Conservation (phyloP, 306 rosid genomes). For the Mimosa pudica region DNA sequence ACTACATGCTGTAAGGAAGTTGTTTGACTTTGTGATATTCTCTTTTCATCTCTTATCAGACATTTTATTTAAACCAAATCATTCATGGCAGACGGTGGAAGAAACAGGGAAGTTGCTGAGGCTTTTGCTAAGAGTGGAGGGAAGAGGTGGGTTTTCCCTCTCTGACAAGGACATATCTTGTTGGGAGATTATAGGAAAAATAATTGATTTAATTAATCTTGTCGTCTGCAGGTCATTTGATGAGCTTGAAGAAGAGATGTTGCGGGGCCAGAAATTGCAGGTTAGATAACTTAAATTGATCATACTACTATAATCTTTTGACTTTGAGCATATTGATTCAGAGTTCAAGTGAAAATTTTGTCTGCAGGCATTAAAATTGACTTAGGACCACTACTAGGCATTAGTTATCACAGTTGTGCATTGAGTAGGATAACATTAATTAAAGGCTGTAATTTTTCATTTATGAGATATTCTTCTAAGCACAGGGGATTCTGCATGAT, state of each 20-base stretch:
- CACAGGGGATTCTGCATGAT: not conserved
- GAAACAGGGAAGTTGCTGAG: constrained; percentile 94
- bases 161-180: constrained; percentile 24
- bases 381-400: not conserved
- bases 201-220: not conserved
- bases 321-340: not conserved
- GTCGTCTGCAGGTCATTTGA: constrained; percentile 72
- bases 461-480: not conserved
- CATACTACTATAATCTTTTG: not conserved
- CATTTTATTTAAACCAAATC: constrained; percentile 30
- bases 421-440: not conserved
- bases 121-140: constrained; percentile 89
- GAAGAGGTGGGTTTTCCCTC: constrained; percentile 57
- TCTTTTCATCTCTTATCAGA: constrained; percentile 7
- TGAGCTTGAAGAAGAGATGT: constrained; percentile 90
- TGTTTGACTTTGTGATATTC: constrained; percentile 5
- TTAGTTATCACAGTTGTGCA: not conserved
- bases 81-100: constrained; percentile 83
- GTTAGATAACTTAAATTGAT: constrained; percentile 43
- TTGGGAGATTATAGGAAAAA: not conserved
- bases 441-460: not conserved
- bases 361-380: not conserved
- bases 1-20: constrained; percentile 90
- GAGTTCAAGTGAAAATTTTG: too few relatives aligned
- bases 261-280: constrained; percentile 97